These are phyloP conservation scores for Aspergillus glaucus DNA, from an alignment of 2,329 filamentous ascomycete genomes.

Conservation along the genomic window DNA sequence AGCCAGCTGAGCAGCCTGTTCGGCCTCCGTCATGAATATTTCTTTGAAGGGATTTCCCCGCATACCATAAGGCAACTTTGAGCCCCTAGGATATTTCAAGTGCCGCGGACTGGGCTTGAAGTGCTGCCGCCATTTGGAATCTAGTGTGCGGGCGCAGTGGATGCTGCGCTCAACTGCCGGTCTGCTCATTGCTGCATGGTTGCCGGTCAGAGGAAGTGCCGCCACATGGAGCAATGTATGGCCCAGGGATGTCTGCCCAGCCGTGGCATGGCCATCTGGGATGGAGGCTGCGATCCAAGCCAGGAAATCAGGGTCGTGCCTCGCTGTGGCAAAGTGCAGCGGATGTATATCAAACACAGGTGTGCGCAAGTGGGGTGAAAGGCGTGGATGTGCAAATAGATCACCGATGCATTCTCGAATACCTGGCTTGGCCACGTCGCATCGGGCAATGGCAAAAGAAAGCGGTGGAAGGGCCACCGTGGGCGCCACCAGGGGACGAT, in stretches of 20 bases:
- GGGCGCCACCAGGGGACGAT: conserved; percentile 5
- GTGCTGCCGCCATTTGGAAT: neutral
- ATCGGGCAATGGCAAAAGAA: conserved; percentile 8
- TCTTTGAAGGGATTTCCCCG: too few relatives aligned
- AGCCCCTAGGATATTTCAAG: neutral
- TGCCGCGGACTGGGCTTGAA: neutral
- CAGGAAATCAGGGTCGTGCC: neutral
- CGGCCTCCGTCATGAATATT: too few relatives aligned
- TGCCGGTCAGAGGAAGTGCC: neutral
- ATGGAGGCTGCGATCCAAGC: neutral
- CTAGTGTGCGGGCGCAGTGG: neutral
- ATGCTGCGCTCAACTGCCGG: neutral
- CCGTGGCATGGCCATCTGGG: neutral
- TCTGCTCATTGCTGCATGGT: neutral
- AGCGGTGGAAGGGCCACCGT: conserved; percentile 10
- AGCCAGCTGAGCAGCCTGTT: too few relatives aligned
- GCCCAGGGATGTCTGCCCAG: neutral
- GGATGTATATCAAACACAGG: neutral
- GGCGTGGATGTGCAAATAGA: neutral
- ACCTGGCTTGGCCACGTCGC: conserved; percentile 1
- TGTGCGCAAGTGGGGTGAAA: neutral
- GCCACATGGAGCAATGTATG: neutral
- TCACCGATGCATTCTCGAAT: neutral
- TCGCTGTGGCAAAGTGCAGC: neutral
- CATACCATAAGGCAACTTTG: too few relatives aligned